Evolutionary conservation across 2,329 filamentous ascomycete species (phyloP).

Genomic region (Fusarium napiforme): DNA sequence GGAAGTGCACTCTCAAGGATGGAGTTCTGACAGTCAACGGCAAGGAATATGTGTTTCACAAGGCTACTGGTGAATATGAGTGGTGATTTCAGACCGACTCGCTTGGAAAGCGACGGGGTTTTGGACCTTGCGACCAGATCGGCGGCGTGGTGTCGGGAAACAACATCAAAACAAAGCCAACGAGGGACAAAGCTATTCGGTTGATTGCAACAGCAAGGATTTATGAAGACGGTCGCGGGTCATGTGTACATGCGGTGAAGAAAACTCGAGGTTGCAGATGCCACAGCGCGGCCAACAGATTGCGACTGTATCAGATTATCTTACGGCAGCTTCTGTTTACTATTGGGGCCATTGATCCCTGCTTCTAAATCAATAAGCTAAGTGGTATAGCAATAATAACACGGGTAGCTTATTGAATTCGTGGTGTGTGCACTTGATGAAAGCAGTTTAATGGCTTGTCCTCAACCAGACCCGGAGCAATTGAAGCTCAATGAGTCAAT

Average conservation of each 20-base stretch:
- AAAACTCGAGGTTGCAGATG: conserved; percentile 21
- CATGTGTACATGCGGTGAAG: conserved; percentile 23
- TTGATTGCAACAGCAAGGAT: conserved; percentile 8
- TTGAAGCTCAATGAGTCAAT: neutral
- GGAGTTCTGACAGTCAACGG: conserved; percentile 93
- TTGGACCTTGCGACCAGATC: conserved; percentile 6
- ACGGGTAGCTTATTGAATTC: conserved; percentile 5
- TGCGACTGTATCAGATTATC: conserved; percentile 32
- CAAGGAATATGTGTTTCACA: conserved; percentile 98
- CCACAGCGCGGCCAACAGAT: conserved; percentile 40
- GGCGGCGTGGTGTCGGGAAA: neutral
- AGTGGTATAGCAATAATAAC: conserved; percentile 23
- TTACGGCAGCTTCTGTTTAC: conserved; percentile 12
- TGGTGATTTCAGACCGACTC: conserved; percentile 69
- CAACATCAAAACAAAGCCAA: conserved; percentile 28
- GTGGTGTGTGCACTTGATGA: conserved; percentile 1
- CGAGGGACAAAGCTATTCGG: neutral
- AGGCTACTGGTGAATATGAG: conserved; percentile 96
- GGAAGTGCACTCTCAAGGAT: conserved; percentile 98
- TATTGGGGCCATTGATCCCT: neutral
- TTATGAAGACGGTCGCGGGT: conserved; percentile 12
- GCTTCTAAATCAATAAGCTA: conserved; percentile 19
- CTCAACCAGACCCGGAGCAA: neutral
- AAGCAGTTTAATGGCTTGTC: neutral
- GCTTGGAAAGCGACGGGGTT: neutral